phyloP scores from a whole-genome alignment of 2,329 filamentous ascomycete species.

The Phyllosticta citribraziliensis region DNA sequence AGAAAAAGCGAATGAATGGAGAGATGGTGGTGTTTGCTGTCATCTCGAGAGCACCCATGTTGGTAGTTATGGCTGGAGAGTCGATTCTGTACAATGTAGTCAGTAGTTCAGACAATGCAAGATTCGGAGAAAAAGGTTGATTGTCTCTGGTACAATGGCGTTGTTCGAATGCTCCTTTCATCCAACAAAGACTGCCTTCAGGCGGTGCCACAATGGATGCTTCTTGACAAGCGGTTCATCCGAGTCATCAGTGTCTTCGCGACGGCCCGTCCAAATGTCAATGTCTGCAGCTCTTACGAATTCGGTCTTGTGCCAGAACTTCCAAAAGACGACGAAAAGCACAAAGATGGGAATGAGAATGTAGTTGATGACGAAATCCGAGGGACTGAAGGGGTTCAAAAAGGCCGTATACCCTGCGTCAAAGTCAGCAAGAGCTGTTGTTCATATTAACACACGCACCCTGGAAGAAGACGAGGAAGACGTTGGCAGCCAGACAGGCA shows the following conservation, averaged over 20 bases:
- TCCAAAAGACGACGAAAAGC: slow-evolving; percentile 13
- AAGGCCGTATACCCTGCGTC: slow-evolving; percentile 13
- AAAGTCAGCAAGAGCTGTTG: background rate
- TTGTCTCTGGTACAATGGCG: background rate
- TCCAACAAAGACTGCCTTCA: slow-evolving; percentile 3
- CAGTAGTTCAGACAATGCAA: background rate
- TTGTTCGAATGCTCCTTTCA: background rate
- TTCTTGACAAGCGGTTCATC: slow-evolving; percentile 3
- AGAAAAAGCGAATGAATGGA: background rate
- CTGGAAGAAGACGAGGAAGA: slow-evolving; percentile 16
- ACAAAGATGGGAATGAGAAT: slow-evolving; percentile 15
- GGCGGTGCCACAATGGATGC: slow-evolving; percentile 1
- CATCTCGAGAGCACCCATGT: background rate
- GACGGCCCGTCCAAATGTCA: slow-evolving; percentile 29
- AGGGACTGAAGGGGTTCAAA: slow-evolving; percentile 13
- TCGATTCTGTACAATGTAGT: background rate
- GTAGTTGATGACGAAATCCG: slow-evolving; percentile 15
- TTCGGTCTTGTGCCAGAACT: slow-evolving; percentile 22
- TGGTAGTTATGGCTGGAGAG: background rate
- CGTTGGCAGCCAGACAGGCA: slow-evolving; percentile 13
- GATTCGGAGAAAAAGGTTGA: background rate
- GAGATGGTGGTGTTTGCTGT: background rate
- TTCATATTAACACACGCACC: slow-evolving; percentile 2
- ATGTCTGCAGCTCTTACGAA: slow-evolving; percentile 28
- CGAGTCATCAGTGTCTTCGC: slow-evolving; percentile 8